Conservation (phyloP, 805 yeast genomes). For the Wickerhamomyces chambardii region DNA sequence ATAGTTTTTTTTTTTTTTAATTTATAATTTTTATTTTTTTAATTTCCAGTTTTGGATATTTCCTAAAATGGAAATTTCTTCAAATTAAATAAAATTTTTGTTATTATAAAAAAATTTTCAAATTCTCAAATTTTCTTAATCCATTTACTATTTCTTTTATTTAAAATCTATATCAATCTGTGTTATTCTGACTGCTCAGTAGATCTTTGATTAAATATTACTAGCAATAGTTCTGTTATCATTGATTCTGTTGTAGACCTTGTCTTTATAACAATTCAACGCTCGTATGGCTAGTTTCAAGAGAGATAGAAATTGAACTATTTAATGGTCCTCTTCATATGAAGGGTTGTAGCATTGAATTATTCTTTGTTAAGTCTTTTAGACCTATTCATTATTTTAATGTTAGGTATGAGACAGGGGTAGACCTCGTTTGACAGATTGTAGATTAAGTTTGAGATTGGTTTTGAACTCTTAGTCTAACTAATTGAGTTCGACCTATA, state of each 20-base stretch:
- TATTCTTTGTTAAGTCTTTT: conserved; percentile 3
- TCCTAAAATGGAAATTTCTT: too few relatives aligned
- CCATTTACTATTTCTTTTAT: conserved; percentile 1
- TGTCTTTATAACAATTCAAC: conserved; percentile 48
- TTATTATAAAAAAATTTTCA: background rate
- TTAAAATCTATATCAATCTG: conserved; percentile 32
- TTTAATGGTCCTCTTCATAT: conserved; percentile 13
- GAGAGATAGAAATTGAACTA: conserved; percentile 19
- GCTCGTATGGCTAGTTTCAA: conserved; percentile 33
- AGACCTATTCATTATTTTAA: too few relatives aligned
- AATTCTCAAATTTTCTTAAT: background rate
- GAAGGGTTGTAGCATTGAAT: conserved; percentile 43
- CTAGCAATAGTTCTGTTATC: too few relatives aligned
- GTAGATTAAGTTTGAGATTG: conserved; percentile 58
- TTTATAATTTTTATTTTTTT: too few relatives aligned
- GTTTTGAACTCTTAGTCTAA: conserved; percentile 46
- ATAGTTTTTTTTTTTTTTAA: too few relatives aligned
- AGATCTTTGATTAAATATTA: conserved; percentile 13
- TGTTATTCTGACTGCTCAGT: conserved; percentile 39
- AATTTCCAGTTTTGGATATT: too few relatives aligned
- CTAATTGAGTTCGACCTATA: conserved; percentile 28
- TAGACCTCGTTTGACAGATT: conserved; percentile 98
- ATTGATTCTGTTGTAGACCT: conserved; percentile 12
- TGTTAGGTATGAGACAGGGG: conserved; percentile 58
- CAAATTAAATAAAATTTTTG: conserved; percentile 1